Evolutionary conservation across 768 basidiomycete genomes (phyloP), one percentile per base, ranked within the genome.

Genomic region (Trametes cinnabarina): DNA sequence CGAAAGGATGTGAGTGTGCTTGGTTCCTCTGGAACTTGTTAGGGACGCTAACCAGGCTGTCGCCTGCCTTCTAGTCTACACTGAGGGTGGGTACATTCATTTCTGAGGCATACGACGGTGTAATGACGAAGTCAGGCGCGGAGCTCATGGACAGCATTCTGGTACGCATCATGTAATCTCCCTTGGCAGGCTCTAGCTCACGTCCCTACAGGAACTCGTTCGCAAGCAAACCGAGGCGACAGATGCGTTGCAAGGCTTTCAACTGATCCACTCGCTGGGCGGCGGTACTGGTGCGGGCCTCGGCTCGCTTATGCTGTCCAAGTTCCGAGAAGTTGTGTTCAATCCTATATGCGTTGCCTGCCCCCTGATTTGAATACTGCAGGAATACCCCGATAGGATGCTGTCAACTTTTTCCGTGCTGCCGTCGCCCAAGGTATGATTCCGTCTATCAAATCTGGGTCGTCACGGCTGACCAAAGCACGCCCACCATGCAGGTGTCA

Each of bases 241-340:
- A 64, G 93, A 98, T 39, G 82, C 86, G 9, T 77, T 98, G 19
- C 95, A 98, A 75, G 95, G 95, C 0, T 93, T 95, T 68, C 93
- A 95, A 65, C 71, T 94, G 46, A 72, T 94, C 10, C 93, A 96
- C 63, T 93, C 94, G 17, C 82, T 98, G 17, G 94, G 94, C 34
- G 94, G 94, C 59, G 94, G 94, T 35, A 95, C 91, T 3, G 94
- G 93, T 35, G 85, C 93, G 22, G 94, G 94, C 17, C 72, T 95
- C 40, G 93, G 93, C 37, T 87, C 86, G 55, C 75, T 95, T 41
- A 74, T 95, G 52, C 73, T 96, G 34, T 84, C 86, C 35, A 94
- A 94, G 68, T 73, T 94, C 58, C 82, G 90, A 51, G 92, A 94
- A 75, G 90, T 81, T 63, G 79, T 66, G 59, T 60, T 43, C 34